Base-by-base conservation (phyloP, 306 rosid species). In the Gastrolobium villosum region DNA sequence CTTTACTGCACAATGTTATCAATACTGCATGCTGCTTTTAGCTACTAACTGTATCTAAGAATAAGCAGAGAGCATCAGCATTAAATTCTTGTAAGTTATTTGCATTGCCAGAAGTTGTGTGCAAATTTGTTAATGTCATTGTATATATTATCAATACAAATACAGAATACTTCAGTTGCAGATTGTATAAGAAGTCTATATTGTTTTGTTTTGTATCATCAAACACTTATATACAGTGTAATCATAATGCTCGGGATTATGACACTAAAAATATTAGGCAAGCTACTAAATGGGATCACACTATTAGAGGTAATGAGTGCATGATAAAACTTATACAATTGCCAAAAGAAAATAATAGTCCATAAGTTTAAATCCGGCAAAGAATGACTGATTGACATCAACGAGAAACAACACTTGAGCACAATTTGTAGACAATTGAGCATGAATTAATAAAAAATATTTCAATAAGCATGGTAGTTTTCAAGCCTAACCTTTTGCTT, bases 401-500 rank as follows among this genome's bases (percentile, higher is more conserved):
- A 67, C 5, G 28, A 65, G 80, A 74, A 68, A 15, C 70, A 79
- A 36, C 57, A 79, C 20, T 61, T 55, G 20, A 61, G 44, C 55
- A 62, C n/a, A 74, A 53, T 66, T 3, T 75, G 66, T 71, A 35
- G 62, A 72, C 59, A 56, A 74, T 11, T 46, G 75, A 82, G 80
- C 55, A 72, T 54, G 34, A 37, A 72, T 7, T 3, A 54, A 48
- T 15, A 20, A 65, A 61, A 34, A 14, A 52, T 11, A 60, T 43
- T 53, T 80, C 46, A 45, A 52, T 11, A 9, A 9, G 41, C 5
- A 60, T 40, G 43, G 15, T 50, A 65, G 11, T 40, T n/a, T 9
- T 40, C 67, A 72, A 76, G 43, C 60, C 89, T 79, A 68, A 94
- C 98, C 93, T 62, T 92, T 92, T 94, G 96, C 90, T 90, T 94